phyloP scores from a whole-genome alignment of 1,139 yeast species.

The Scheffersomyces segobiensis region DNA sequence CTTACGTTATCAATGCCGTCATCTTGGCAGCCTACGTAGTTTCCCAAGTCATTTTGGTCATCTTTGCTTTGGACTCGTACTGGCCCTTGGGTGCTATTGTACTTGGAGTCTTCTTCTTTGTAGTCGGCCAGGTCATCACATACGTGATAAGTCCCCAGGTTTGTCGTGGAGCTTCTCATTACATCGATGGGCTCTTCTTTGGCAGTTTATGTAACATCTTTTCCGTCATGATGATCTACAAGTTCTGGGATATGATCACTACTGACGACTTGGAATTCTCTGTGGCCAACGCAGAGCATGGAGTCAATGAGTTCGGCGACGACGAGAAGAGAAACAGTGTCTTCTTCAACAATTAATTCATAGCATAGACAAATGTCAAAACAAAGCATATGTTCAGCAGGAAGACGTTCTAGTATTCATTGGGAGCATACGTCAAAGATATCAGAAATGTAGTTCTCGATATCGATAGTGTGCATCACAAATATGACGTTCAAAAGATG shows the following conservation, averaged over 20 bases:
- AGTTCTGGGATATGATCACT: slow-evolving; percentile 97
- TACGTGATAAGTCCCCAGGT: slow-evolving; percentile 67
- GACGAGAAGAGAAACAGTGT: slow-evolving; percentile 40
- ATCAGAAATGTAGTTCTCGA: too few relatives aligned
- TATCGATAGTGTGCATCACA: neutral
- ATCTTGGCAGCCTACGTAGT: slow-evolving; percentile 61
- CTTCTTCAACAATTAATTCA: slow-evolving; percentile 15
- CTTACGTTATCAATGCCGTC: slow-evolving; percentile 70
- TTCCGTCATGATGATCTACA: slow-evolving; percentile 90
- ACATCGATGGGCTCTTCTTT: slow-evolving; percentile 86
- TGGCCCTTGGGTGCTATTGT: slow-evolving; percentile 88
- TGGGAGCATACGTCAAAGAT: neutral
- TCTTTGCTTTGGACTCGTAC: slow-evolving; percentile 65
- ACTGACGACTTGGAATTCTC: slow-evolving; percentile 92
- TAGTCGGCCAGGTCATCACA: slow-evolving; percentile 73
- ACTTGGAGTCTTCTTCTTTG: slow-evolving; percentile 71
- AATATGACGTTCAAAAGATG: neutral
- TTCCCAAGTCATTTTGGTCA: slow-evolving; percentile 70
- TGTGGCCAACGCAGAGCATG: slow-evolving; percentile 53
- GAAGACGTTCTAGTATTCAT: neutral
- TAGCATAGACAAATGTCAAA: neutral
- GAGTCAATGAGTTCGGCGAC: slow-evolving; percentile 34
- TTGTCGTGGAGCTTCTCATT: slow-evolving; percentile 76
- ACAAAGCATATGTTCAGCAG: neutral
- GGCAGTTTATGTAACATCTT: slow-evolving; percentile 79